Evolutionary conservation across 2,329 filamentous ascomycete genomes (phyloP), one percentile per base, ranked within the genome.

Genomic region (Fusarium sp.): DNA sequence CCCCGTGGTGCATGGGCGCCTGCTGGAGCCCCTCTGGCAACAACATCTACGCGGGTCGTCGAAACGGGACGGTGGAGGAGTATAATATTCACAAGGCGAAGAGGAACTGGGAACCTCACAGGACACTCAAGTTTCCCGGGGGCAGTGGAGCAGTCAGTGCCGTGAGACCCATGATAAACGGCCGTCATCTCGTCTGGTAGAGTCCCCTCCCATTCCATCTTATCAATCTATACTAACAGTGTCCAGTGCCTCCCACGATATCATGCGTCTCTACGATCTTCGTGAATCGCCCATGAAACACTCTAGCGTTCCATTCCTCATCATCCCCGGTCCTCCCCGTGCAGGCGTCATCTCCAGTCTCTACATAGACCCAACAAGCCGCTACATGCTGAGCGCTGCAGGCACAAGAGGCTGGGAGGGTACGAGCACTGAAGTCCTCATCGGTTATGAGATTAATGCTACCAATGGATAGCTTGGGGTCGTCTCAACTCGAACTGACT

Each of bases 11-110:
- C 81, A 98, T 97, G 91, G 95, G 94, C 73, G 94, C 94, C 2
- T 97, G 94, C 83, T 99, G 96, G 96, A 95, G 93, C 60, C 94
- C 94, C 1, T 93, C 98, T 79, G 96, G 96, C 19, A 98, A 98
- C 82, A 94, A 90, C 81, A 95, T 99, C 76, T 99, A 97, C 82
- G 95, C 93, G 0, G 96, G 96, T 1, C 87, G 96, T 33, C 88
- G 96, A 64, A 98, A 98, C 81, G 89, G 94, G 57, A 97, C 94
- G 0, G 96, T 99, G 1, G 96, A 99, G 75, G 96, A 99, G 82
- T 99, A 93, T 82, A 94, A 90, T 77, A 86, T 99, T 23, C 94
- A 96, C 79, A 94, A 94, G 77, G 90, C 88, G 0, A 82, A 79
- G 55, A 76, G 91, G 3, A 87, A 94, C 3, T 92, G 92, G 83